Percentiles rank a stretch among this genome's conserved stretches.
These are phyloP conservation scores for Cryphonectria parasitica DNA, from an alignment of 2,329 filamentous ascomycete species.

Conservation along the genomic window DNA sequence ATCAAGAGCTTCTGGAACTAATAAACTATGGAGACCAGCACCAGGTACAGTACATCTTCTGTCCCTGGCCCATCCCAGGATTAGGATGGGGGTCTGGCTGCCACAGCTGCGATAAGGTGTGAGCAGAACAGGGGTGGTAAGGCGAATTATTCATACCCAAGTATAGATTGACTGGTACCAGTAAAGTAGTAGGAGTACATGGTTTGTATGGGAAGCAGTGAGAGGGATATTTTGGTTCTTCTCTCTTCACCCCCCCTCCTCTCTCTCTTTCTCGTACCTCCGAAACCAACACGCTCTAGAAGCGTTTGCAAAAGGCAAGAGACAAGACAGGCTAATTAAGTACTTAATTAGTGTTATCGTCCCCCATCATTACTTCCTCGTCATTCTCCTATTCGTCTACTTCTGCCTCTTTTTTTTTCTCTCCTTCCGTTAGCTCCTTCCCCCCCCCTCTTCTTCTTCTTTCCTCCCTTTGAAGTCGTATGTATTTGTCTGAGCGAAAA, in stretches of 20 bases:
- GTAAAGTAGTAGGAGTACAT: no score
- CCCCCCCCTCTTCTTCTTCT: neutral
- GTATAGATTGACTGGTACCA: neutral
- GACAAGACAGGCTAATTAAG: neutral
- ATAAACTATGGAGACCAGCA: neutral
- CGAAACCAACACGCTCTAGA: neutral
- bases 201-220: neutral
- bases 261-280: neutral
- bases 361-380: neutral
- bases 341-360: neutral
- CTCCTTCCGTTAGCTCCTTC: neutral
- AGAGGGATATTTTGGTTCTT: neutral
- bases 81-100: slow-evolving; percentile 14
- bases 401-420: neutral
- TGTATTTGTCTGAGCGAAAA: neutral
- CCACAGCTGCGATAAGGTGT: slow-evolving; percentile 9
- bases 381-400: neutral
- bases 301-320: neutral
- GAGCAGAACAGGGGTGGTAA: slow-evolving; percentile 5
- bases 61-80: neutral
- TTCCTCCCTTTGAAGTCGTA: neutral
- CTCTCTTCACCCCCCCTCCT: no score
- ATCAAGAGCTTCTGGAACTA: slow-evolving; percentile 14
- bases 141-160: neutral
- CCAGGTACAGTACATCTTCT: slow-evolving; percentile 1